phyloP scores from a whole-genome alignment of 1,139 yeast species.

The Fermentozyma sake region DNA sequence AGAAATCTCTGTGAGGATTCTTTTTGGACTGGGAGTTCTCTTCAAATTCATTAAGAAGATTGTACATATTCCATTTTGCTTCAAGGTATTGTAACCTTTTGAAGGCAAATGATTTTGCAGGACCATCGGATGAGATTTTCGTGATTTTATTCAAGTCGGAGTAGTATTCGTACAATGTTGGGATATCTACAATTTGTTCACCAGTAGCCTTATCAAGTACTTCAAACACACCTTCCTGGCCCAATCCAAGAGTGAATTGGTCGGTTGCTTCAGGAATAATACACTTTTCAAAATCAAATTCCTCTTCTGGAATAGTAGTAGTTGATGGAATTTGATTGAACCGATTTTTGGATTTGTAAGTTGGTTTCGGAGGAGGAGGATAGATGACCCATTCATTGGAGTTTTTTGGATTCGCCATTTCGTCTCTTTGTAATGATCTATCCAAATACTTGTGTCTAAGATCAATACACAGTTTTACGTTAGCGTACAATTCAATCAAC shows the following conservation, averaged over 20 bases:
- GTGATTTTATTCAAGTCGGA: slow-evolving; percentile 72
- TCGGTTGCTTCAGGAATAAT: slow-evolving; percentile 60
- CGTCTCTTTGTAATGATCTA: slow-evolving; percentile 62
- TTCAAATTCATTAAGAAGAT: slow-evolving; percentile 83
- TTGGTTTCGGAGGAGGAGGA: slow-evolving; percentile 93
- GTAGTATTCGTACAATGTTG: slow-evolving; percentile 78
- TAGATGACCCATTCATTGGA: slow-evolving; percentile 67
- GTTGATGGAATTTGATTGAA: slow-evolving; percentile 48
- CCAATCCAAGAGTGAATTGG: slow-evolving; percentile 45
- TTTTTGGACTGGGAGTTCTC: slow-evolving; percentile 76
- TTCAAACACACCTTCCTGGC: slow-evolving; percentile 66
- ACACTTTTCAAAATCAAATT: slow-evolving; percentile 58
- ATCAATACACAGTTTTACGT: slow-evolving; percentile 68
- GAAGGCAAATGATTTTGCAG: slow-evolving; percentile 95
- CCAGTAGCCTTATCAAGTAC: slow-evolving; percentile 42
- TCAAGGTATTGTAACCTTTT: slow-evolving; percentile 89
- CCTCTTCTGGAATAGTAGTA: slow-evolving; percentile 31
- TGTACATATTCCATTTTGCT: slow-evolving; percentile 93
- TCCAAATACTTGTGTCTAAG: slow-evolving; percentile 73
- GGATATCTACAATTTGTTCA: slow-evolving; percentile 53
- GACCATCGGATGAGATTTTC: slow-evolving; percentile 84
- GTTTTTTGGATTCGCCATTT: slow-evolving; percentile 80
- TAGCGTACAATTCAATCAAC: slow-evolving; percentile 62
- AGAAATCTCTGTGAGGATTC: slow-evolving; percentile 91
- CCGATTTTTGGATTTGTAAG: slow-evolving; percentile 67